Evolutionary conservation across 345 rosid species (phyloP).

Genomic region (Populus nigra): DNA sequence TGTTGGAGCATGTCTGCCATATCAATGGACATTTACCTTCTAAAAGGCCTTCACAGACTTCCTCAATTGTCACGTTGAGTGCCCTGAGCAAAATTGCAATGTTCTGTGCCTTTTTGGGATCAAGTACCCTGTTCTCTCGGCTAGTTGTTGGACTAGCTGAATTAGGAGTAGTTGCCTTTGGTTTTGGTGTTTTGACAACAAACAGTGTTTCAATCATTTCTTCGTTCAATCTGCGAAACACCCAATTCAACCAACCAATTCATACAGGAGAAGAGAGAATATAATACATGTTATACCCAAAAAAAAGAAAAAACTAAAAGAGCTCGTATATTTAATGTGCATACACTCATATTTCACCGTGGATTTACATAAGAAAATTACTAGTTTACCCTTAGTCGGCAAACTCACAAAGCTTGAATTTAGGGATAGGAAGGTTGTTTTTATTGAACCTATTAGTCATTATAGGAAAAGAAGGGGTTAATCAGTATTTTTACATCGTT

Average conservation of each 20-base stretch:
- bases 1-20: not conserved
- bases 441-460: too few species aligned
- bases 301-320: not conserved
- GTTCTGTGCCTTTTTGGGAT: conserved; percentile 95
- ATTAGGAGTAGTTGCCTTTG: conserved; percentile 57
- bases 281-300: not conserved
- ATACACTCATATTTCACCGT: too few species aligned
- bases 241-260: conserved; percentile 3
- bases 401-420: too few species aligned
- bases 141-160: conserved; percentile 48
- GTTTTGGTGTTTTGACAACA: conserved; percentile 55
- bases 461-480: too few species aligned
- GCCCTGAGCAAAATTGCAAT: conserved; percentile 90
- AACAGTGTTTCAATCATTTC: conserved; percentile 87
- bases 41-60: conserved; percentile 92
- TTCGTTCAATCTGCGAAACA: conserved; percentile 71
- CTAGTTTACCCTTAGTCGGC: too few species aligned
- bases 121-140: conserved; percentile 82
- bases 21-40: conserved; percentile 59
- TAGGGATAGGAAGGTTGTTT: too few species aligned
- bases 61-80: conserved; percentile 85
- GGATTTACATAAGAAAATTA: too few species aligned
- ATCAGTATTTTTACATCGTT: too few species aligned
- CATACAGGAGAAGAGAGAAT: not conserved
- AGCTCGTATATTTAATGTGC: not conserved